Evolutionary conservation across 1,139 yeast genomes (phyloP).

Genomic region (Suhomyces guaymorum): DNA sequence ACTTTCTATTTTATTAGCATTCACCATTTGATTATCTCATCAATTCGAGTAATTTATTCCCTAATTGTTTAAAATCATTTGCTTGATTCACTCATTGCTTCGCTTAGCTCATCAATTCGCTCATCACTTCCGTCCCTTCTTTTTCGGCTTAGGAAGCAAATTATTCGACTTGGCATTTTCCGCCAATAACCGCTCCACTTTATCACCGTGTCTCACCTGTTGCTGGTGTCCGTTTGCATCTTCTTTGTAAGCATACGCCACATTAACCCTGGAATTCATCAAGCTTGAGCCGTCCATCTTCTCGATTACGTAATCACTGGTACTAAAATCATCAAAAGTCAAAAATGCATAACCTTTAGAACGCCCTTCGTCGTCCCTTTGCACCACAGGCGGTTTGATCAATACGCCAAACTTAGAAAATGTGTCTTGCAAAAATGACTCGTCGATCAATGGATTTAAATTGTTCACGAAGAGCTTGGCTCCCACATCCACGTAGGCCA

Average conservation of each 20-base stretch:
- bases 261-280: constrained; percentile 61
- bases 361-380: constrained; percentile 52
- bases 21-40: too few relatives aligned
- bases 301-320: constrained; percentile 71
- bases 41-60: too few relatives aligned
- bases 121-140: constrained; percentile 4
- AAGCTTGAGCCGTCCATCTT: constrained; percentile 69
- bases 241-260: constrained; percentile 75
- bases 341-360: constrained; percentile 67
- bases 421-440: constrained; percentile 55
- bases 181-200: constrained; percentile 72
- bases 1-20: too few relatives aligned
- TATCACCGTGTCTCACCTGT: constrained; percentile 73
- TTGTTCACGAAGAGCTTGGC: constrained; percentile 78
- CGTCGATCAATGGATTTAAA: constrained; percentile 70
- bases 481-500: constrained; percentile 53
- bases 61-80: too few relatives aligned
- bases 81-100: background rate
- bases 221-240: constrained; percentile 39
- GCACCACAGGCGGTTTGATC: constrained; percentile 51
- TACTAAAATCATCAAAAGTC: constrained; percentile 60
- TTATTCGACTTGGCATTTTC: constrained; percentile 56
- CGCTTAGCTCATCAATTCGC: background rate
- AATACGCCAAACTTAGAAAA: constrained; percentile 73
- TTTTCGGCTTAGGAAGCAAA: constrained; percentile 13